These are phyloP conservation scores for Hermanozyma aechmeae DNA, from an alignment of 805 yeast species.

Conservation along the genomic window DNA sequence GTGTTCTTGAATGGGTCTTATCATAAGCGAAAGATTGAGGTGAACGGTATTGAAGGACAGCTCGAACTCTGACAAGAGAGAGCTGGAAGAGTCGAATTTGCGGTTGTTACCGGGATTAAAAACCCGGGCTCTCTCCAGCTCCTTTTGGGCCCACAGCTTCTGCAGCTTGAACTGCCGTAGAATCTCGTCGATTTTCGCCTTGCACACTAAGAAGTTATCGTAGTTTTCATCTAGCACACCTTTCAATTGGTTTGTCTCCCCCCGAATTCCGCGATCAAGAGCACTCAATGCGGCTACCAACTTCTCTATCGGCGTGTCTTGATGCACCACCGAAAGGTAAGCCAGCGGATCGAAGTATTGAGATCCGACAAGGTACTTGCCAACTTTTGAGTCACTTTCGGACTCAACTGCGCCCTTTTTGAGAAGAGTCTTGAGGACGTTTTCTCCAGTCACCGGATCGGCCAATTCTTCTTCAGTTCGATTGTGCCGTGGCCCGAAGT, in stretches of 20 bases:
- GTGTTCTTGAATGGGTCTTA: slow-evolving; percentile 33
- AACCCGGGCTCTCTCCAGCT: slow-evolving; percentile 22
- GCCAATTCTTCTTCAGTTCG: slow-evolving; percentile 14
- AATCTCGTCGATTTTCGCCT: slow-evolving; percentile 29
- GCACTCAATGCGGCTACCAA: slow-evolving; percentile 18
- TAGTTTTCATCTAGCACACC: slow-evolving; percentile 28
- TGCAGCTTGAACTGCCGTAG: slow-evolving; percentile 22
- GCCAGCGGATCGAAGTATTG: slow-evolving; percentile 26
- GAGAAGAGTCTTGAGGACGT: slow-evolving; percentile 19
- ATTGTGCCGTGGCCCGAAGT: slow-evolving; percentile 7
- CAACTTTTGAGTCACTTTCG: slow-evolving; percentile 20
- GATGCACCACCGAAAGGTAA: slow-evolving; percentile 27
- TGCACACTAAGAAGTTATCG: slow-evolving; percentile 25
- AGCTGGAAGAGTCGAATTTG: slow-evolving; percentile 9
- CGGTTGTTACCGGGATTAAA: slow-evolving; percentile 23
- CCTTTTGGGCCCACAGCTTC: slow-evolving; percentile 27
- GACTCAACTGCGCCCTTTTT: slow-evolving; percentile 15
- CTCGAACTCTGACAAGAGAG: slow-evolving; percentile 27
- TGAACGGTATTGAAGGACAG: slow-evolving; percentile 30
- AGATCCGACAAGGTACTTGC: slow-evolving; percentile 25
- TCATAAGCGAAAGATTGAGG: slow-evolving; percentile 25
- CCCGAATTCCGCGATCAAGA: slow-evolving; percentile 24
- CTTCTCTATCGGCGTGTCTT: slow-evolving; percentile 27
- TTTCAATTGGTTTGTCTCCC: slow-evolving; percentile 27
- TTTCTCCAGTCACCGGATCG: slow-evolving; percentile 26